Conservation (phyloP, 2,329 filamentous ascomycete species). For the Cordyceps cicadae region DNA sequence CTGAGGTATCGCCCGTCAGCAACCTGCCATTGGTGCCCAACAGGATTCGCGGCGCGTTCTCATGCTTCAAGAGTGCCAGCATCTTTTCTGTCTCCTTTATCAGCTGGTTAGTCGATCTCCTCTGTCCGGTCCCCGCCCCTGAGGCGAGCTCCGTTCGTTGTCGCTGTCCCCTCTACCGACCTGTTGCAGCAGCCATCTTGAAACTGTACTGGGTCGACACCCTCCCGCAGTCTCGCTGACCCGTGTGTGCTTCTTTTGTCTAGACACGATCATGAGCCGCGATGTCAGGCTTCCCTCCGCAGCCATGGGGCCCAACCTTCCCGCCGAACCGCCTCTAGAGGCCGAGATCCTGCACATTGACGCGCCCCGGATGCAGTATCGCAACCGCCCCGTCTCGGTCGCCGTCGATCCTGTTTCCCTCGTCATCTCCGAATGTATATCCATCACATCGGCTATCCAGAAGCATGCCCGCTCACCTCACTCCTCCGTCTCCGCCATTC, state of each 20-base stretch:
- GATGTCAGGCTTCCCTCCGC: constrained; percentile 20
- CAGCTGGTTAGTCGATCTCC: not conserved
- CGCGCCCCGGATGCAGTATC: constrained; percentile 46
- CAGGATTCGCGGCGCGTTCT: constrained; percentile 1
- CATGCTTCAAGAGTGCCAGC: not conserved
- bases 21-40: constrained; percentile 6
- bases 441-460: constrained; percentile 94
- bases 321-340: not conserved
- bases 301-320: constrained; percentile 18
- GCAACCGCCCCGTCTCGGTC: constrained; percentile 60
- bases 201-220: not conserved
- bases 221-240: constrained; percentile 9
- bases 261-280: constrained; percentile 24
- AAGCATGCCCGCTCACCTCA: constrained; percentile 95
- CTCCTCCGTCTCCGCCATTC: constrained; percentile 89
- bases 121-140: not conserved
- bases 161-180: not conserved
- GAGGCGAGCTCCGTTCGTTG: not conserved
- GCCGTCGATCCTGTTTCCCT: constrained; percentile 85
- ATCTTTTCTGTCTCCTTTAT: not conserved
- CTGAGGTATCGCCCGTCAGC: constrained; percentile 6
- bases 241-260: constrained; percentile 12
- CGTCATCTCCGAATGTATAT: constrained; percentile 97
- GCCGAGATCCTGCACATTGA: constrained; percentile 17
- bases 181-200: not conserved